Base-by-base conservation (phyloP, 192 early-diverging fungal species). In the Podila minutissima region DNA sequence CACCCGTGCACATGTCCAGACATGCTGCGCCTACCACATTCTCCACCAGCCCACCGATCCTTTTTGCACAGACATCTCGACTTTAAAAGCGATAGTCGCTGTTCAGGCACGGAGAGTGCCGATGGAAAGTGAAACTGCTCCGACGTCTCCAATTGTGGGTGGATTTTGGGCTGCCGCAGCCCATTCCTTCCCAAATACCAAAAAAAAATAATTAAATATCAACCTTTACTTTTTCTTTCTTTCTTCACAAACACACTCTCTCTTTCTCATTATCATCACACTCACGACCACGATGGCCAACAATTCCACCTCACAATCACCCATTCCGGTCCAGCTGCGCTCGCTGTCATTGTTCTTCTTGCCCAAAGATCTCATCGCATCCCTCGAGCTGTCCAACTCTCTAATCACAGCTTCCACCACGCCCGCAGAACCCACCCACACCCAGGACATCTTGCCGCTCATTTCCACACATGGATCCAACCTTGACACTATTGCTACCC, bases 341-440 rank as follows among this genome's bases (percentile, higher is more conserved):
- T 69, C 67, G 24, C 57, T 69, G 22, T 59, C 67, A 8, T 11
- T 69, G 35, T 69, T 69, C 67, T 60, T 69, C 53, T 26, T 69
- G 29, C 67, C 67, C 13, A 69, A 59, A 22, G 67, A 69, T 38
- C 67, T 69, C 24, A 12, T 69, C 10, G 33, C 33, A n/a, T 28
- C 57, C 2, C 38, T 58, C 2, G 28, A 32, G 4, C 26, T 58
- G 29, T 2, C 67, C 17, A 37, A 32, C n/a, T 10, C 33, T 2
- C 12, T 46, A 13, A 22, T 59, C 11, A 6, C 24, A 33, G 32
- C 12, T 26, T 2, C 9, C 13, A 35, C 32, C 1, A 13, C n/a
- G 15, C 22, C 58, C 2, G 3, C 55, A 41, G 33, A 17, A 33
- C 31, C 15, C 19, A 24, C 22, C 53, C 53, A 17, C 13, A 11